Percentiles rank a stretch among this genome's conserved stretches.
These are phyloP conservation scores for Sporothrix sp. DNA, from an alignment of 2,329 filamentous ascomycete genomes.

Conservation along the genomic window DNA sequence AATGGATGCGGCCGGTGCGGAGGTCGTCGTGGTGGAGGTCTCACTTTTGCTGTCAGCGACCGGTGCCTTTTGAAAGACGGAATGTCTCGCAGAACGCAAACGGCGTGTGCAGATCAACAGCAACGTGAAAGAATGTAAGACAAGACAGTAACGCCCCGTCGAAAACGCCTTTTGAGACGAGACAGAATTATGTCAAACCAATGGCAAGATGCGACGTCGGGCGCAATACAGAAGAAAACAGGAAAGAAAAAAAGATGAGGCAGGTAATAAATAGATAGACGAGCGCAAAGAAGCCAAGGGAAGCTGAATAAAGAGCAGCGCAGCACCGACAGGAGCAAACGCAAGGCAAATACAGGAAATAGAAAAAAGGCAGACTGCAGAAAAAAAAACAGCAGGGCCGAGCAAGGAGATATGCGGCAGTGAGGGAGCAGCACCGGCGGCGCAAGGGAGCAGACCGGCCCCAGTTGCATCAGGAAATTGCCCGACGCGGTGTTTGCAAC, in stretches of 20 bases:
- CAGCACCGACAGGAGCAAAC: neutral
- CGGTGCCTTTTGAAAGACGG: conserved; percentile 1
- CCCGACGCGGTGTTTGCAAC: neutral
- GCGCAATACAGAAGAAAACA: neutral
- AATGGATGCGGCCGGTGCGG: neutral
- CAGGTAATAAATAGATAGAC: too few species aligned
- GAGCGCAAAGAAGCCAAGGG: neutral
- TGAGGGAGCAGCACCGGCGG: neutral
- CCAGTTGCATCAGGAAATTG: neutral
- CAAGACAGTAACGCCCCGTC: conserved; percentile 6
- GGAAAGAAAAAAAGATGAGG: neutral
- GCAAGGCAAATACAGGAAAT: neutral
- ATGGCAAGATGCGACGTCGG: neutral
- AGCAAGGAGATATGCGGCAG: neutral
- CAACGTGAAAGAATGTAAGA: conserved; percentile 12
- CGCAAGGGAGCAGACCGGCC: neutral
- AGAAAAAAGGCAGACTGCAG: neutral
- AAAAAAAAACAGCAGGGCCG: neutral
- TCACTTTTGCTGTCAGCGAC: conserved; percentile 6
- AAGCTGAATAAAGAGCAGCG: neutral
- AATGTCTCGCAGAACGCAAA: conserved; percentile 9
- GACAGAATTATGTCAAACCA: conserved; percentile 3
- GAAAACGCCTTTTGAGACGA: neutral
- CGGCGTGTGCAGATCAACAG: conserved; percentile 7
- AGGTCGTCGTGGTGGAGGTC: neutral